Evolutionary conservation across 2,329 filamentous ascomycete genomes (phyloP).

Genomic region (Talaromyces sp.): DNA sequence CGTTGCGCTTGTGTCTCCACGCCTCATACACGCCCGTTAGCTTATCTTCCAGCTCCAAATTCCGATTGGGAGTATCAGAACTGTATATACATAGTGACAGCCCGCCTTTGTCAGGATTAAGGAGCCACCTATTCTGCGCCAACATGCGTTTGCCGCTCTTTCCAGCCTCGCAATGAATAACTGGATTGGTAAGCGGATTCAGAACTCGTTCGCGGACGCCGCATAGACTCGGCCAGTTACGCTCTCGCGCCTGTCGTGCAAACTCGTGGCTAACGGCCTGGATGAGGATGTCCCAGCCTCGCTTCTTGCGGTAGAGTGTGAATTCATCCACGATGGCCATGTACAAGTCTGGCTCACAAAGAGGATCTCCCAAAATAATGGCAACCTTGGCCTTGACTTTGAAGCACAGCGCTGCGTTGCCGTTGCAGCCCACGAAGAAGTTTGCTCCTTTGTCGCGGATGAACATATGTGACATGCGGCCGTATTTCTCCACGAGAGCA

Average conservation of each 20-base stretch:
- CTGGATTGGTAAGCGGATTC: conserved; percentile 37
- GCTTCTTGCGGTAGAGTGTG: conserved; percentile 26
- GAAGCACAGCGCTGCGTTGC: conserved; percentile 35
- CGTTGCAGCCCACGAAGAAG: conserved; percentile 36
- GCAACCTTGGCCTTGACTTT: conserved; percentile 35
- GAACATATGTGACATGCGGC: conserved; percentile 40
- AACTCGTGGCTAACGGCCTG: conserved; percentile 34
- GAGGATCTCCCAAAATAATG: conserved; percentile 37
- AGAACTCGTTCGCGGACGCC: conserved; percentile 38
- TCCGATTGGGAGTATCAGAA: conserved; percentile 23
- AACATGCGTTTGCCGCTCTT: conserved; percentile 29
- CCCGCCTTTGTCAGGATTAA: conserved; percentile 31
- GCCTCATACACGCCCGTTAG: conserved; percentile 34
- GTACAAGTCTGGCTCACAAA: conserved; percentile 28
- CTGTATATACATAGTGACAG: conserved; percentile 32
- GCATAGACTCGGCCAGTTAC: conserved; percentile 33
- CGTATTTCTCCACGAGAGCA: conserved; percentile 29
- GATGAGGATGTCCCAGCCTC: conserved; percentile 32
- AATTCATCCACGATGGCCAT: conserved; percentile 33
- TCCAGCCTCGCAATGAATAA: conserved; percentile 31
- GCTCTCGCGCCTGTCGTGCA: conserved; percentile 25
- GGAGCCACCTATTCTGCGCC: conserved; percentile 33
- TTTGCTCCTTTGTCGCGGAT: conserved; percentile 39
- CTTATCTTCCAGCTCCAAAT: conserved; percentile 30
- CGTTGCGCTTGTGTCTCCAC: conserved; percentile 36